Base-by-base conservation (phyloP, 1,284 basidiomycete genomes). In the Apiotrichum brassicae region DNA sequence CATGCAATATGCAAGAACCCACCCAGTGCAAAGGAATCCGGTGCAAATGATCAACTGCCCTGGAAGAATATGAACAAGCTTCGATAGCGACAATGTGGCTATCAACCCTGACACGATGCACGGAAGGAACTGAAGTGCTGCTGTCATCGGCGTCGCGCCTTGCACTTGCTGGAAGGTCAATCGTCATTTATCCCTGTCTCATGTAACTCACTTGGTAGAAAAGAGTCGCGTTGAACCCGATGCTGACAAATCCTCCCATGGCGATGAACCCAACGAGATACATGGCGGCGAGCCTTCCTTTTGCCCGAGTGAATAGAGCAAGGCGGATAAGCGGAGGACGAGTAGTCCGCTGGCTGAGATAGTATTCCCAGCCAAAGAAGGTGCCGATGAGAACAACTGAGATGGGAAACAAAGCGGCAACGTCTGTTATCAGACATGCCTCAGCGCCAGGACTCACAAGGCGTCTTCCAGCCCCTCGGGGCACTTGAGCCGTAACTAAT, bases 41-140 rank as follows among this genome's bases (percentile, higher is more conserved):
- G 81, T 82, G 18, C 87, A 79, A 49, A 85, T 66, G 28, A 58
- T 42, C 28, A 48, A 14, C 51, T 50, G 52, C 19, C 25, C 39
- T 4, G 54, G 41, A 22, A 56, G n/a, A 4, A 28, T 14, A 35
- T 48, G 47, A 7, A 48, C 42, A 14, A 59, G 30, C 24, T 43
- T 41, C 4, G 51, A 44, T 24, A 82, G 33, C 57, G 61, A 54
- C 13, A n/a, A 53, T 13, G 19, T 85, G 86, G 60, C 81, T 6
- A 80, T 37, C n/a, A 82, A 58, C 13, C 86, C 86, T 13, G 77
- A 78, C 25, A 86, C 67, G 32, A 80, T 79, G 80, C 86, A 86
- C 0, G 88, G 88, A 2, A 89, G 58, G 51, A 88, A 74, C 8
- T 84, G 81, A 25, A 87, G 63, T 63, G 87, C 84, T 1, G 85